Evolutionary conservation across 305 asterid species (phyloP).

Genomic region (Fraxinus angustifolia): DNA sequence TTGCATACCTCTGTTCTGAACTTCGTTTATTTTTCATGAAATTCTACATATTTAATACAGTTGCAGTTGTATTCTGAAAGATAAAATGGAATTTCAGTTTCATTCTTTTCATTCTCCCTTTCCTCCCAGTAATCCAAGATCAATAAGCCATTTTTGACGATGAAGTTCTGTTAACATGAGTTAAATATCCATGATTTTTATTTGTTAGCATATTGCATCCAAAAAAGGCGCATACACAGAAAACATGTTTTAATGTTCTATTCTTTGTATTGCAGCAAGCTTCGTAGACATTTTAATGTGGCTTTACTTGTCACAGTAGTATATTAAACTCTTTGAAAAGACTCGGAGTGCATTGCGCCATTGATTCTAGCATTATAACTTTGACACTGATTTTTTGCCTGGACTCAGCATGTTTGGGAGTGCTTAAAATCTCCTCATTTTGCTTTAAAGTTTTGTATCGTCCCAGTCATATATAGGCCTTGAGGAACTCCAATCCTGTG

Average conservation of each 20-base stretch:
- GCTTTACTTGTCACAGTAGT: not conserved
- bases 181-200: not conserved
- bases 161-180: not conserved
- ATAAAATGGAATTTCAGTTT: not conserved
- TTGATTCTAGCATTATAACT: not conserved
- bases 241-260: not conserved
- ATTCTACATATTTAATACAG: not conserved
- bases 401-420: not conserved
- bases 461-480: not conserved
- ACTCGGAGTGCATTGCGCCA: not conserved
- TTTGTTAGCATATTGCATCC: not conserved
- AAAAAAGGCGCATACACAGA: not conserved
- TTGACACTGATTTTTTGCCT: not conserved
- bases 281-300: not conserved
- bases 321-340: not conserved
- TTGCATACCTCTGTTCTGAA: not conserved
- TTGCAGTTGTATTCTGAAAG: not conserved
- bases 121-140: not conserved
- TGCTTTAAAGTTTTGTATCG: not conserved
- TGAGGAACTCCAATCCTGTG: not conserved
- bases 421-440: not conserved
- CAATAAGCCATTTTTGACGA: not conserved
- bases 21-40: not conserved
- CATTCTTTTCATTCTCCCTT: not conserved
- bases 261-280: not conserved